Percentiles rank a stretch among this genome's conserved stretches.
phyloP scores from a whole-genome alignment of 352 stramenopile species.

The Phytophthora foliorum region DNA sequence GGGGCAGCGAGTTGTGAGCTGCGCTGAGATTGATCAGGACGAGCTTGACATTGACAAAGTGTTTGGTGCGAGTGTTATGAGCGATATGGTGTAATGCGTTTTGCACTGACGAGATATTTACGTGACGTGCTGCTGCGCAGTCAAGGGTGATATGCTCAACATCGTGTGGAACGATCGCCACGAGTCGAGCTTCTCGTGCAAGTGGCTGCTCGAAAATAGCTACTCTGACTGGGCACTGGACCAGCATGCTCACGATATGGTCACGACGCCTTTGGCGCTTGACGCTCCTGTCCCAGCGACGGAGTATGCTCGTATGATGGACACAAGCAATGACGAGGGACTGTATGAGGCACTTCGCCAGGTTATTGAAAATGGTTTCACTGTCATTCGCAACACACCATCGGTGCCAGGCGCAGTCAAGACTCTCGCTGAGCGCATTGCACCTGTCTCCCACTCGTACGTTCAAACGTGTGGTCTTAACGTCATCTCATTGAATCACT shows the following conservation, averaged over 20 bases:
- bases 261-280: slow-evolving; percentile 55
- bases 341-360: slow-evolving; percentile 76
- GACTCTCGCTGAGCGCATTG: slow-evolving; percentile 79
- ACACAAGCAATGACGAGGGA: slow-evolving; percentile 64
- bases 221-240: slow-evolving; percentile 70
- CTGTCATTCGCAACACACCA: slow-evolving; percentile 81
- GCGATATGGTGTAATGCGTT: neutral
- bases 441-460: slow-evolving; percentile 85
- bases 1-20: slow-evolving; percentile 86
- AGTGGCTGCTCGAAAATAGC: slow-evolving; percentile 84
- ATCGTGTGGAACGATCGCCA: slow-evolving; percentile 81
- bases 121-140: slow-evolving; percentile 32
- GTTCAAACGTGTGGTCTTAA: slow-evolving; percentile 13
- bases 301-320: slow-evolving; percentile 78
- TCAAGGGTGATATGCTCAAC: slow-evolving; percentile 76
- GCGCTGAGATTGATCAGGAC: slow-evolving; percentile 60
- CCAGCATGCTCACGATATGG: slow-evolving; percentile 55
- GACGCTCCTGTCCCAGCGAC: slow-evolving; percentile 60
- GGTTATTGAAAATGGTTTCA: slow-evolving; percentile 75
- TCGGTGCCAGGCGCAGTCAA: slow-evolving; percentile 67
- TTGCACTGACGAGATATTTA: neutral
- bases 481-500: neutral
- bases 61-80: slow-evolving; percentile 52
- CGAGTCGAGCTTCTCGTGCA: slow-evolving; percentile 73
- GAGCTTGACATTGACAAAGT: slow-evolving; percentile 78